Evolutionary conservation across 1,139 yeast species (phyloP).

Genomic region (Magnusiomyces paraingens): DNA sequence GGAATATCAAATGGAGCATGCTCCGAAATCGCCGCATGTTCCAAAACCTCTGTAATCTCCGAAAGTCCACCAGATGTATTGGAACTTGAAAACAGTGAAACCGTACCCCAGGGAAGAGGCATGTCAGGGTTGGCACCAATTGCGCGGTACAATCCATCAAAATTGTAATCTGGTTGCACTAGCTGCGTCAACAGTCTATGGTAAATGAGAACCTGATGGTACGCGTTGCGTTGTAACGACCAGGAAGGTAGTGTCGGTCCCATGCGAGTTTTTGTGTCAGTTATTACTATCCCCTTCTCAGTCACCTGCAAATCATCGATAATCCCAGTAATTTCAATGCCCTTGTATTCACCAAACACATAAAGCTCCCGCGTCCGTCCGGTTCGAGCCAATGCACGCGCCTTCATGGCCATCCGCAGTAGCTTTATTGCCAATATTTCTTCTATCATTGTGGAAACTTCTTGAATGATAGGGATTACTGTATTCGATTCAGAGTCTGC

Average conservation of each 20-base stretch:
- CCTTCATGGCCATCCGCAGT: not conserved
- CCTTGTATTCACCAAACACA: conserved; percentile 26
- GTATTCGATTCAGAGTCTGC: conserved; percentile 2
- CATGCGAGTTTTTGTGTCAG: conserved; percentile 31
- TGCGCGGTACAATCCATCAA: not conserved
- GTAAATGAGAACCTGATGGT: conserved; percentile 32
- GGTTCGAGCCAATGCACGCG: not conserved
- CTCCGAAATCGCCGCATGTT: no score
- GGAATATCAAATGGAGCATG: no score
- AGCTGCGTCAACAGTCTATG: conserved; percentile 20
- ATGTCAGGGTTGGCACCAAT: not conserved
- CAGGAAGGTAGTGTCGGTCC: conserved; percentile 18
- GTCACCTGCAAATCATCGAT: conserved; percentile 25
- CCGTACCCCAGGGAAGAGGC: not conserved
- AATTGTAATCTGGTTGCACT: not conserved
- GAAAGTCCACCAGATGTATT: not conserved
- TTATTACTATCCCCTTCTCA: conserved; percentile 16
- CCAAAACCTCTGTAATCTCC: not conserved
- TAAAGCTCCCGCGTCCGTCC: conserved; percentile 29
- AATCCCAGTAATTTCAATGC: conserved; percentile 27
- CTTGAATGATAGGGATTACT: not conserved
- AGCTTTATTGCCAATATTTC: not conserved
- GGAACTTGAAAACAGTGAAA: not conserved
- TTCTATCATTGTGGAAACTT: not conserved
- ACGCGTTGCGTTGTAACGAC: conserved; percentile 28